A percentile compares a stretch with the other conserved stretches of the same genome.
These are phyloP conservation scores for Crithidia sp. DNA, from an alignment of 208 protist species.

Conservation along the genomic window DNA sequence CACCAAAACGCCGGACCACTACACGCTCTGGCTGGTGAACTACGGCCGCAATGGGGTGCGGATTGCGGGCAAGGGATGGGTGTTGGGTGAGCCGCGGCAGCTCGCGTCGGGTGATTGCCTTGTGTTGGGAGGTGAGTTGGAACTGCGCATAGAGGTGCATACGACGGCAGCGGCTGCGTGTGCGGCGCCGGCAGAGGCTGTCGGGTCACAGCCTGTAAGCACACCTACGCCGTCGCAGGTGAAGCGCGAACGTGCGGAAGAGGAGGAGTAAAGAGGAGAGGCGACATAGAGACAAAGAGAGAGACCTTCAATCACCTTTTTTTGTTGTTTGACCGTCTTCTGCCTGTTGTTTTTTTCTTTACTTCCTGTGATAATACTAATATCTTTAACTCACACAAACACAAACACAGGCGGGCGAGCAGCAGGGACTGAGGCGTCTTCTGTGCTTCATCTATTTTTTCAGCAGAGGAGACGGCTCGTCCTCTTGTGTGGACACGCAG, in stretches of 20 bases:
- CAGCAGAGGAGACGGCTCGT: too few species aligned
- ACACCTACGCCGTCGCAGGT: slow-evolving; percentile 26
- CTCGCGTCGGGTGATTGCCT: slow-evolving; percentile 45
- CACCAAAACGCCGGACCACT: slow-evolving; percentile 38
- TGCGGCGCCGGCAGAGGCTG: background rate
- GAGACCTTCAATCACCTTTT: too few species aligned
- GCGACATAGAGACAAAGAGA: background rate
- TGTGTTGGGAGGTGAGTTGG: slow-evolving; percentile 43
- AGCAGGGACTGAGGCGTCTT: too few species aligned
- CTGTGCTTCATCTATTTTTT: background rate
- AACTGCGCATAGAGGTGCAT: slow-evolving; percentile 32
- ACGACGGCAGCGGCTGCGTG: slow-evolving; percentile 3
- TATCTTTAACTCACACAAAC: too few species aligned
- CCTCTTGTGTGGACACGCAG: too few species aligned
- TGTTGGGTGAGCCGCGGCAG: slow-evolving; percentile 51
- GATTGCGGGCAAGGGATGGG: slow-evolving; percentile 21
- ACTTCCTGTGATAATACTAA: too few species aligned
- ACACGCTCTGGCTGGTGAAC: slow-evolving; percentile 68
- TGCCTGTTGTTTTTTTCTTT: too few species aligned
- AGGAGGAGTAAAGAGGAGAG: slow-evolving; percentile 7
- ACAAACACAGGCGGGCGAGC: too few species aligned
- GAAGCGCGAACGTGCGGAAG: slow-evolving; percentile 26
- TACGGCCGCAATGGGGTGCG: slow-evolving; percentile 75
- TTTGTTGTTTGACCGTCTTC: background rate
- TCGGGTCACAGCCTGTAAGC: background rate